phyloP scores from a whole-genome alignment of 495 filamentous ascomycete genomes.

The Penicillium herquei region DNA sequence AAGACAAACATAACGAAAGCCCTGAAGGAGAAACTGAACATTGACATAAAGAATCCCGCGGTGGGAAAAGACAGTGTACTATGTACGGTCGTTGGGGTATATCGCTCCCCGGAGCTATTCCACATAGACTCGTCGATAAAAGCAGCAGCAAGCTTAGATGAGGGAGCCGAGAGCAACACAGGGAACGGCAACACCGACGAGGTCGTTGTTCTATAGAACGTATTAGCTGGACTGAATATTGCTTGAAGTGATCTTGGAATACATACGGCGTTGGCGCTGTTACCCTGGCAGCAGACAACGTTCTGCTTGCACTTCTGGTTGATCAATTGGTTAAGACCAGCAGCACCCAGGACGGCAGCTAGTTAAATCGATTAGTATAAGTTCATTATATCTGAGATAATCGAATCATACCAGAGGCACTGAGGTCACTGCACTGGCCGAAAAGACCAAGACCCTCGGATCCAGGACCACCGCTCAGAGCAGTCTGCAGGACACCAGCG shows the following conservation, averaged over 20 bases:
- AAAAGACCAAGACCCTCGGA: constrained; percentile 29
- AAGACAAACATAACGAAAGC: neutral
- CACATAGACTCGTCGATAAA: neutral
- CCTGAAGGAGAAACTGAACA: neutral
- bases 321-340: constrained; percentile 34
- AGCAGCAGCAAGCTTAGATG: constrained; percentile 28
- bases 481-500: constrained; percentile 21
- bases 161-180: constrained; percentile 43
- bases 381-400: neutral
- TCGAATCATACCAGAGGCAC: constrained; percentile 16
- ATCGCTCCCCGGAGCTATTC: neutral
- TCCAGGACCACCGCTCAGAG: constrained; percentile 17
- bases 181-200: constrained; percentile 45
- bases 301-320: constrained; percentile 48
- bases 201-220: constrained; percentile 24
- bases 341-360: constrained; percentile 17
- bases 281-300: constrained; percentile 49
- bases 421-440: constrained; percentile 29
- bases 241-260: neutral
- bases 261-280: constrained; percentile 28
- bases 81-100: constrained; percentile 2
- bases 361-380: neutral
- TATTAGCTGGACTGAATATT: neutral
- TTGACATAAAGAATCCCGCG: neutral
- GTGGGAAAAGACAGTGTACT: constrained; percentile 8